Evolutionary conservation across 2,329 filamentous ascomycete genomes (phyloP), one percentile per base, ranked within the genome.

Genomic region (Byssochlamys sp.): DNA sequence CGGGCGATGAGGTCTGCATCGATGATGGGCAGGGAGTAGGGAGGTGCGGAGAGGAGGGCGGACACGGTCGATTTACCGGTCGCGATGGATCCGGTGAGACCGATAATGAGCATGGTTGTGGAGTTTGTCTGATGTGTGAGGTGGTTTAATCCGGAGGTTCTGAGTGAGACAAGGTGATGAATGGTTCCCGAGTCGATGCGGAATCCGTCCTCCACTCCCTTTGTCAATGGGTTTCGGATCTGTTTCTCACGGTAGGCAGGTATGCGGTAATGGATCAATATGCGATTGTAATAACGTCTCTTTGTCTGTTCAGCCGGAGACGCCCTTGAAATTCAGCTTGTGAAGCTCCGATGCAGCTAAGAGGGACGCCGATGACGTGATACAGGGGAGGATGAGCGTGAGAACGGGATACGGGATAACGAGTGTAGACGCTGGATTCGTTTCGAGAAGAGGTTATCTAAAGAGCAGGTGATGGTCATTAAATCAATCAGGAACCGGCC

Each of bases 41-140:
- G 94, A 4, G 89, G 79, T 3, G 84, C 80, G 54, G 88, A 84
- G 66, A 99, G 88, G 65, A 96, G 82, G 45, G 82, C 80, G 28
- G 94, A 96, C 57, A 96, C 91, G 63, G 92, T 99, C 52, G 92
- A 96, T 82, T 99, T 99, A 72, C 94, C 94, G 4, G 94, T 99
- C 60, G 94, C 94, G 70, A 99, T 97, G 60, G 91, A 96, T 71
- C 94, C 94, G 7, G 94, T 99, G 27, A 99, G 84, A 58, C 94
- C 94, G 66, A 99, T 91, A 68, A 99, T 85, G 53, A 97, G 84
- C 94, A 97, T 97, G 58, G 35, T 56, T 19, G 49, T 58, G 62
- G 56, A 27, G 4, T 14, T 19, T 35, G 14, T 35, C 26, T 53
- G 26, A 10, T 29, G 25, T 25, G 4, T 12, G 19, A 10, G 29